Evolutionary conservation across 2,329 filamentous ascomycete species (phyloP).

Genomic region (Diaporthe sp.): DNA sequence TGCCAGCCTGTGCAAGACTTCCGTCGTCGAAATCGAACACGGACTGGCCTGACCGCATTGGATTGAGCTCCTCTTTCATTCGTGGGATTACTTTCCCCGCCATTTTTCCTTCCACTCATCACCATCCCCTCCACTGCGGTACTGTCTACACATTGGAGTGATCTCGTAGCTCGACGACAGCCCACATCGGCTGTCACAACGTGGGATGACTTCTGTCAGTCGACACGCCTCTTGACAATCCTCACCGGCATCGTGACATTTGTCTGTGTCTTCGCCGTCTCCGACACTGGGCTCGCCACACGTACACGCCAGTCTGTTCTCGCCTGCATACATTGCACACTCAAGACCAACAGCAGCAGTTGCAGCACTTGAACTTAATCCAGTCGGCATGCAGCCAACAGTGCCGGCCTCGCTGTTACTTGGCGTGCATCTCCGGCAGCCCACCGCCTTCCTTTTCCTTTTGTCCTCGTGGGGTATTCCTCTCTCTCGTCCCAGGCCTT

Average conservation of each 20-base stretch:
- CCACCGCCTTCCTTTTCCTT: constrained; percentile 23
- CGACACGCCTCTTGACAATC: neutral
- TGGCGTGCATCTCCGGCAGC: neutral
- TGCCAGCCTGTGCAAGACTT: neutral
- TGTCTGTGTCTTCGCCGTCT: constrained; percentile 5
- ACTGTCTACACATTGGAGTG: neutral
- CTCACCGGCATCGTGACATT: neutral
- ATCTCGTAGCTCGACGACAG: constrained; percentile 9
- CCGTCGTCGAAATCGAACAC: constrained; percentile 5
- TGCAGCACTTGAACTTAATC: neutral
- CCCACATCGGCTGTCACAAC: neutral
- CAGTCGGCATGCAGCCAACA: constrained; percentile 8
- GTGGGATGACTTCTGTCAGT: constrained; percentile 21
- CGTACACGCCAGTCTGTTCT: neutral
- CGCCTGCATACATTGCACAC: neutral
- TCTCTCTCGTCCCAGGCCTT: neutral
- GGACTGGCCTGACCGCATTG: neutral
- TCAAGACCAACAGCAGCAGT: neutral
- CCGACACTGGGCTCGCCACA: neutral
- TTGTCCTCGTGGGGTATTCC: neutral
- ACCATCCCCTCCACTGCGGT: neutral
- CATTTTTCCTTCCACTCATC: constrained; percentile 37
- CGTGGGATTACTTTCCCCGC: constrained; percentile 33
- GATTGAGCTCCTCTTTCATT: constrained; percentile 23
- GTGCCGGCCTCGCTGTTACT: constrained; percentile 21